Percentiles rank a stretch among this genome's conserved stretches.
Conservation (phyloP, 2,329 filamentous ascomycete species). For the Oidium heveae region DNA sequence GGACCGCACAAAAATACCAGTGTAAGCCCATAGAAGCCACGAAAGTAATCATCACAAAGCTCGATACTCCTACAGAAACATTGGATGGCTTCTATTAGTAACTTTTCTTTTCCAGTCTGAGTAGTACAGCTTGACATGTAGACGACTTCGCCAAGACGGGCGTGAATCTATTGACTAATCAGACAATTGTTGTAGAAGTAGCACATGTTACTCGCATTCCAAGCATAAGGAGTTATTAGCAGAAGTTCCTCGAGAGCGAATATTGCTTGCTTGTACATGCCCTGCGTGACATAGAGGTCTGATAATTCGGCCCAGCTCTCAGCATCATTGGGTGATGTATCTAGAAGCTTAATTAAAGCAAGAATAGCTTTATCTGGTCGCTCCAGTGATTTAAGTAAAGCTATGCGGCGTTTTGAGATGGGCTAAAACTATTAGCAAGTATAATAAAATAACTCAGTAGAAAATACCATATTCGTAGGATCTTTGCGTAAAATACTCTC, state of each 20-base stretch:
- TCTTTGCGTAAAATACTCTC: conserved; percentile 48
- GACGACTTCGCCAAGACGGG: conserved; percentile 58
- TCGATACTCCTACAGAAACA: conserved; percentile 81
- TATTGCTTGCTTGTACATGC: conserved; percentile 57
- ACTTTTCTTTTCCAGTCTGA: conserved; percentile 18
- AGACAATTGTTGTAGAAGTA: neutral
- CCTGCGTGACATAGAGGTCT: conserved; percentile 62
- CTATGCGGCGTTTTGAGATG: conserved; percentile 61
- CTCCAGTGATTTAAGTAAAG: conserved; percentile 51
- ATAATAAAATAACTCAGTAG: neutral
- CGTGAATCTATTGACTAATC: conserved; percentile 40
- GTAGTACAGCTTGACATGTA: conserved; percentile 37
- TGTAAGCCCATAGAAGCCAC: conserved; percentile 81
- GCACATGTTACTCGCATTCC: conserved; percentile 43
- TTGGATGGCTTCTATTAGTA: conserved; percentile 49
- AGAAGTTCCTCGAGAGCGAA: conserved; percentile 81
- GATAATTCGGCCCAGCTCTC: conserved; percentile 86
- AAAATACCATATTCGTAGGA: conserved; percentile 52
- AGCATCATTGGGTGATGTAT: conserved; percentile 66
- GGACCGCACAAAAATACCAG: conserved; percentile 24
- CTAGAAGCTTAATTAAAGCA: conserved; percentile 48
- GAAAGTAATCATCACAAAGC: conserved; percentile 74
- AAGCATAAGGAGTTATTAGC: conserved; percentile 68
- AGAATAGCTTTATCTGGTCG: conserved; percentile 46
- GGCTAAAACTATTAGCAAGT: conserved; percentile 27